phyloP scores from a whole-genome alignment of 2,329 filamentous ascomycete species.

The Achaetomium macrosporum region DNA sequence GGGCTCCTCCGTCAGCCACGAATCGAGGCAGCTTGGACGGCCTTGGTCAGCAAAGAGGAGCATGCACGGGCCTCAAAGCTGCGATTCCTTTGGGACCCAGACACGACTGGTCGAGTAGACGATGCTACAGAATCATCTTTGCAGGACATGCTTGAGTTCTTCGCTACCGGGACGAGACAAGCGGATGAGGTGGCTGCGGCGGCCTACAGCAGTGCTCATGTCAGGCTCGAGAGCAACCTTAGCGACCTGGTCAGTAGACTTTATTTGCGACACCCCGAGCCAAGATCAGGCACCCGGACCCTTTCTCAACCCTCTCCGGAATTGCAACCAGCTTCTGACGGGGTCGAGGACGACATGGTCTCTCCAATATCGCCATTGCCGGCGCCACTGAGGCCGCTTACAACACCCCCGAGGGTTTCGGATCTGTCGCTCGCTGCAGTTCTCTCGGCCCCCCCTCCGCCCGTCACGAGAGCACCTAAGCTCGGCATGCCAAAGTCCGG shows the following conservation, averaged over 20 bases:
- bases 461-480: too few species aligned
- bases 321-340: background rate
- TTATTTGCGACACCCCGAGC: background rate
- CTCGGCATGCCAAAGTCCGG: too few species aligned
- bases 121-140: slow-evolving; percentile 4
- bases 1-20: slow-evolving; percentile 20
- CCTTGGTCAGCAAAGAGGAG: slow-evolving; percentile 16
- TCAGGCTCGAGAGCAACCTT: slow-evolving; percentile 10
- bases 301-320: background rate
- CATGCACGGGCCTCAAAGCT: slow-evolving; percentile 11
- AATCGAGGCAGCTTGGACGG: slow-evolving; percentile 15
- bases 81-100: slow-evolving; percentile 17
- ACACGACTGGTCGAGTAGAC: slow-evolving; percentile 4
- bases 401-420: background rate
- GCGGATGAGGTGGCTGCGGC: slow-evolving; percentile 7
- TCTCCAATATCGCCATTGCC: slow-evolving; percentile 8
- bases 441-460: too few species aligned
- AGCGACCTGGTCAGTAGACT: slow-evolving; percentile 9
- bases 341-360: background rate
- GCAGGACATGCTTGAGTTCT: slow-evolving; percentile 20
- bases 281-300: background rate
- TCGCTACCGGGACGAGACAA: background rate
- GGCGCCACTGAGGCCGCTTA: background rate
- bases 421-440: background rate
- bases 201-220: slow-evolving; percentile 12